A percentile compares a stretch with the other conserved stretches of the same genome.
phyloP scores from a whole-genome alignment of 2,329 filamentous ascomycete genomes.

The Fusarium sublunatum region DNA sequence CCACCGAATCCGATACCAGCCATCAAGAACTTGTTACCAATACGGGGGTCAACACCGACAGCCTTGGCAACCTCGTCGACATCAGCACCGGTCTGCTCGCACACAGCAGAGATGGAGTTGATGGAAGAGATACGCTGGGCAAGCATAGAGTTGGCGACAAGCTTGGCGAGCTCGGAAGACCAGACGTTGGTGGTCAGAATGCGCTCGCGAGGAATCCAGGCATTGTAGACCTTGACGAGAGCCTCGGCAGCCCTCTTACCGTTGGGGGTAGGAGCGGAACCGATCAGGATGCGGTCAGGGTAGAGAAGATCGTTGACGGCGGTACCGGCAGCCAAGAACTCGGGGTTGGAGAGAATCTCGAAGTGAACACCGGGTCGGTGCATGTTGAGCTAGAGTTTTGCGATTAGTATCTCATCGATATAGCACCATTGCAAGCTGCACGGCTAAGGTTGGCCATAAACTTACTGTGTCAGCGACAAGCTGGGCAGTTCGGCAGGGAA shows the following conservation, averaged over 20 bases:
- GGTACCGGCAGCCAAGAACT: conserved; percentile 83
- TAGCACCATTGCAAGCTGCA: not conserved
- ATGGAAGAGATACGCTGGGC: conserved; percentile 85
- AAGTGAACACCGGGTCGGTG: conserved; percentile 73
- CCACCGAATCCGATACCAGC: conserved; percentile 83
- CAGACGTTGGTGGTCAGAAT: conserved; percentile 80
- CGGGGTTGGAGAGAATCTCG: conserved; percentile 83
- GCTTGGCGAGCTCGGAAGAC: conserved; percentile 82
- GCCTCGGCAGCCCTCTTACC: conserved; percentile 72
- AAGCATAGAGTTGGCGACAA: conserved; percentile 83
- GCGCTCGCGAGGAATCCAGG: conserved; percentile 74
- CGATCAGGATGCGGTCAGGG: conserved; percentile 81
- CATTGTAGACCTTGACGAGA: conserved; percentile 73
- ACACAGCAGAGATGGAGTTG: conserved; percentile 83
- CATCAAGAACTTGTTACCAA: conserved; percentile 78
- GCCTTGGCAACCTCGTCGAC: conserved; percentile 77
- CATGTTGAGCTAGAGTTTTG: conserved; percentile 59
- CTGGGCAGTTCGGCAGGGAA: conserved; percentile 79
- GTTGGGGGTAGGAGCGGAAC: conserved; percentile 69
- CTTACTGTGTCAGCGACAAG: conserved; percentile 75
- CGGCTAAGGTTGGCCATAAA: conserved; percentile 9
- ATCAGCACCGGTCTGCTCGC: conserved; percentile 79
- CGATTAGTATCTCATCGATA: conserved; percentile 13
- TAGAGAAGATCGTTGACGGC: conserved; percentile 76
- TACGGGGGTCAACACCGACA: conserved; percentile 76